A percentile compares a stretch with the other conserved stretches of the same genome.
Conservation (phyloP, 1,284 basidiomycete species). For the Sphaerobolus stellatus region DNA sequence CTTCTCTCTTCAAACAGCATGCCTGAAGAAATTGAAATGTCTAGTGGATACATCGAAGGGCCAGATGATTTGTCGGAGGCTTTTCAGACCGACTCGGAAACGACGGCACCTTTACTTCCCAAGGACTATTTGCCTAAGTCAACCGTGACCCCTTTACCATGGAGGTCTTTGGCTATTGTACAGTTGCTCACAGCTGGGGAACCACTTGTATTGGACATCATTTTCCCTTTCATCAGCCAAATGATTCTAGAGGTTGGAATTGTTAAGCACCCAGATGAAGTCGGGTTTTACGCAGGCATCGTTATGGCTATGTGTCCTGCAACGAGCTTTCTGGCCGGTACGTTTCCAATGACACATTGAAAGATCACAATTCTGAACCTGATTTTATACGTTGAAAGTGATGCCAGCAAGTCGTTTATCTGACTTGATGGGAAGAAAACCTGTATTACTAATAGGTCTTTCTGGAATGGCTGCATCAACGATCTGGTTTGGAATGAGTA, state of each 20-base stretch:
- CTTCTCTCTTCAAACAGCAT: no score
- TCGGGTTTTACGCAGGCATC: constrained; percentile 24
- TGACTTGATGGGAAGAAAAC: constrained; percentile 13
- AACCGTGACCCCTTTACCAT: no score
- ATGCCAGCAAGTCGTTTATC: constrained; percentile 8
- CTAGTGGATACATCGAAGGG: no score
- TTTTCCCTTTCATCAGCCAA: constrained; percentile 23
- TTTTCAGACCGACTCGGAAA: no score
- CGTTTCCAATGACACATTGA: no score
- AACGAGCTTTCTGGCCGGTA: constrained; percentile 20
- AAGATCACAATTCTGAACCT: no score
- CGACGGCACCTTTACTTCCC: no score
- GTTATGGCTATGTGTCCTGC: constrained; percentile 20
- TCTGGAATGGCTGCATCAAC: constrained; percentile 5
- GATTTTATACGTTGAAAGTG: constrained; percentile 1
- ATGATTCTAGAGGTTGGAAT: constrained; percentile 26
- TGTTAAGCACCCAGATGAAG: constrained; percentile 21
- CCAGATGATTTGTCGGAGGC: no score
- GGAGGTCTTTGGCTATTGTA: not conserved
- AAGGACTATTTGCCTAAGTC: no score
- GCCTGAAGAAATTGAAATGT: no score
- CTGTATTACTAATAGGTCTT: constrained; percentile 9
- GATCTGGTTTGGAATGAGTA: constrained; percentile 11
- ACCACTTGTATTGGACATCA: no score
- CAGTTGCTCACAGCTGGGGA: no score